These are phyloP conservation scores for Saksenaea oblongispora DNA, from an alignment of 371 early-diverging fungal genomes.

Conservation along the genomic window DNA sequence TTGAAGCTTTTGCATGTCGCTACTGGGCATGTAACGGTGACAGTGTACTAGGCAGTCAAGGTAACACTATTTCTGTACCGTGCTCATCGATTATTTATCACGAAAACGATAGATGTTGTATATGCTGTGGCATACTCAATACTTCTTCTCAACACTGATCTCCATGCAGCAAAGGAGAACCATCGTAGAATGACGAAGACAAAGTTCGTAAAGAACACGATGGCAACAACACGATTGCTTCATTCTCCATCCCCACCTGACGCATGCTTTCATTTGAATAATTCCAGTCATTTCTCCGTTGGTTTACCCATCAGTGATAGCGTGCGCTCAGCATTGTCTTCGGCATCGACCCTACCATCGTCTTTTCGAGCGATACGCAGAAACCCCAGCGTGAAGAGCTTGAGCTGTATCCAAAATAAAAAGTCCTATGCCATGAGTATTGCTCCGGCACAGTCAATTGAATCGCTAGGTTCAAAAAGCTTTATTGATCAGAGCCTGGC, in stretches of 20 bases:
- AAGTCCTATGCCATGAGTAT: neutral
- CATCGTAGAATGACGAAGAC: slow-evolving; percentile 59
- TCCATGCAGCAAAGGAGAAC: slow-evolving; percentile 75
- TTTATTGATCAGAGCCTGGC: neutral
- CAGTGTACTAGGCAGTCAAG: slow-evolving; percentile 44
- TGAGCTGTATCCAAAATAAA: neutral
- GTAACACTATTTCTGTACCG: slow-evolving; percentile 17
- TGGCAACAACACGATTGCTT: slow-evolving; percentile 37
- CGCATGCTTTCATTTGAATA: neutral
- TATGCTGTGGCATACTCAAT: slow-evolving; percentile 85
- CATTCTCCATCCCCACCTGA: neutral
- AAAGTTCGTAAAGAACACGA: slow-evolving; percentile 62
- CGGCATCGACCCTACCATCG: slow-evolving; percentile 8
- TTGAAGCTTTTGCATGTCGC: slow-evolving; percentile 75
- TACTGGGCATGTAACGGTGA: slow-evolving; percentile 83
- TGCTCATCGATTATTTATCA: neutral
- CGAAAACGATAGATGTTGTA: slow-evolving; percentile 56
- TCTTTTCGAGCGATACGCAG: neutral
- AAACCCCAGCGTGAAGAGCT: neutral
- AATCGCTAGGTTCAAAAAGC: neutral
- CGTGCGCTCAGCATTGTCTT: slow-evolving; percentile 10
- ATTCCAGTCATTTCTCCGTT: neutral
- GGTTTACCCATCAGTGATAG: slow-evolving; percentile 10
- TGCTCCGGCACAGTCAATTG: neutral
- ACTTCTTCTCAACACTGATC: slow-evolving; percentile 90